Percentiles rank a stretch among this genome's conserved stretches.
These are phyloP conservation scores for Penicillium atrosanguineum DNA, from an alignment of 495 filamentous ascomycete species.

Conservation along the genomic window DNA sequence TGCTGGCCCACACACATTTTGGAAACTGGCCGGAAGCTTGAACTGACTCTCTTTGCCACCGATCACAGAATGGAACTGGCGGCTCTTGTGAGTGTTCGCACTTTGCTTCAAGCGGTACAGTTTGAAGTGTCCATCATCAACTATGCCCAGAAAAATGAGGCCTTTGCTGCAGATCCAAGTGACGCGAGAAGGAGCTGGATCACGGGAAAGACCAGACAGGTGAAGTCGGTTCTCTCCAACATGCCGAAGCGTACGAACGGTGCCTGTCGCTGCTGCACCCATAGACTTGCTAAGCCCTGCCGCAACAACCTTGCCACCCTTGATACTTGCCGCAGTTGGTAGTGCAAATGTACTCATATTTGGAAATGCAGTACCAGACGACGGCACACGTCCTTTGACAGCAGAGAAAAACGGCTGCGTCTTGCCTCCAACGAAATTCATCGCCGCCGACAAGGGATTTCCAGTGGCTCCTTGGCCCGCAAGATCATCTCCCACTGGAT, in stretches of 20 bases:
- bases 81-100: conserved; percentile 36
- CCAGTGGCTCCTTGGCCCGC: conserved; percentile 52
- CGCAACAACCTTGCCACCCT: conserved; percentile 74
- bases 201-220: conserved; percentile 54
- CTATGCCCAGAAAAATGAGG: conserved; percentile 34
- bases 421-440: conserved; percentile 51
- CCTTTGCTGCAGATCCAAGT: conserved; percentile 40
- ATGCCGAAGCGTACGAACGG: conserved; percentile 76
- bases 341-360: conserved; percentile 48
- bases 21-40: conserved; percentile 51
- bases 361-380: conserved; percentile 48
- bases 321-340: conserved; percentile 65
- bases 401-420: conserved; percentile 61
- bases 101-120: conserved; percentile 62
- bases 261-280: conserved; percentile 74
- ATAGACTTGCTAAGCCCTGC: conserved; percentile 81
- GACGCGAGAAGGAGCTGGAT: conserved; percentile 41
- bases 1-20: conserved; percentile 37
- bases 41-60: conserved; percentile 63
- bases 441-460: conserved; percentile 63
- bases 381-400: conserved; percentile 49
- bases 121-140: conserved; percentile 51
- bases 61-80: conserved; percentile 51
- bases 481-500: conserved; percentile 37
- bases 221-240: conserved; percentile 81